A percentile compares a stretch with the other conserved stretches of the same genome.
Conservation (phyloP, 768 basidiomycete species). For the Boletellus emodensis region DNA sequence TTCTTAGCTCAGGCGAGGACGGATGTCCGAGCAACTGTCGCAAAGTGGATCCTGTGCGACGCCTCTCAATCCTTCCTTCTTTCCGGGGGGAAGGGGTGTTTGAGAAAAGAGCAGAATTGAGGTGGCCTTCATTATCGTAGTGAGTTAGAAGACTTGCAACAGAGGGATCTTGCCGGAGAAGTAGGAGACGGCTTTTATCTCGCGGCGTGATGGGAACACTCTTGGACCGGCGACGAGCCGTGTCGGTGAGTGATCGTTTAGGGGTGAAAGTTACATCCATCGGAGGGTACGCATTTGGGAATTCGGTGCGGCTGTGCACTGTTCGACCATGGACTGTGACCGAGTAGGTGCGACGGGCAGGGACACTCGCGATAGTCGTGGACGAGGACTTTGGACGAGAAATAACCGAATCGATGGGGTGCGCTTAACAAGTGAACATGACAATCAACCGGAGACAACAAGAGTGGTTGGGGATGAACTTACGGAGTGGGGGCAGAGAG, state of each 20-base stretch:
- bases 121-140: conserved; percentile 69
- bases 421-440: conserved; percentile 38
- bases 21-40: conserved; percentile 67
- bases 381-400: conserved; percentile 49
- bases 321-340: conserved; percentile 68
- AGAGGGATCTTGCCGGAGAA: conserved; percentile 72
- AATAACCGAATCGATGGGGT: conserved; percentile 60
- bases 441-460: not conserved
- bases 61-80: conserved; percentile 49
- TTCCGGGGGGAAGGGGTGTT: conserved; percentile 43
- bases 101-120: conserved; percentile 60
- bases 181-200: conserved; percentile 50
- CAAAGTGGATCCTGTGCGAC: conserved; percentile 66
- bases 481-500: conserved; percentile 66
- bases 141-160: conserved; percentile 69
- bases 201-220: conserved; percentile 39
- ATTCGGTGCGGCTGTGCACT: conserved; percentile 58
- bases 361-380: conserved; percentile 50
- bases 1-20: conserved; percentile 22
- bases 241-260: conserved; percentile 27
- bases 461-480: conserved; percentile 28
- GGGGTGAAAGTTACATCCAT: conserved; percentile 27
- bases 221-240: conserved; percentile 27
- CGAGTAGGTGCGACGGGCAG: conserved; percentile 59
- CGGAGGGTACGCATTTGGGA: conserved; percentile 57